These are phyloP conservation scores for Solanum hybrid DNA, from an alignment of 305 asterid genomes.

Conservation along the genomic window DNA sequence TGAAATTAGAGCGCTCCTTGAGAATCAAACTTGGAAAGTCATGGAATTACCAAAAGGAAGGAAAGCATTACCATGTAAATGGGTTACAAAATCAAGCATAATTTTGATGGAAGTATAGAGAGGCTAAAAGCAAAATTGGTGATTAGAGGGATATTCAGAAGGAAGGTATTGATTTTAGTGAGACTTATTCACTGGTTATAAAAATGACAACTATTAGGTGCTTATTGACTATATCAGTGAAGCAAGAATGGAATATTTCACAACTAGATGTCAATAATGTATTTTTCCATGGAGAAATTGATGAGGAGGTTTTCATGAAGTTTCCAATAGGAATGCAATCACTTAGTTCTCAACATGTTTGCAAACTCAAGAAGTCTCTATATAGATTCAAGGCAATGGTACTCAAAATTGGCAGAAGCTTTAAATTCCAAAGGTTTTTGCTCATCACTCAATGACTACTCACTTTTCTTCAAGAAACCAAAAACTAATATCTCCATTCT, in stretches of 20 bases:
- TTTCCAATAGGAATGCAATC: not conserved
- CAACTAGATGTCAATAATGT: not conserved
- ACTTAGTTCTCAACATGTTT: not conserved
- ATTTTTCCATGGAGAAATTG: not conserved
- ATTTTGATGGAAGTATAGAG: not conserved
- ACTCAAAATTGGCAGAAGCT: not conserved
- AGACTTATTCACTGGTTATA: not conserved
- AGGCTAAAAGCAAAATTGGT: not conserved
- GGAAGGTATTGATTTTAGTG: not conserved
- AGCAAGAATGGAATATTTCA: not conserved
- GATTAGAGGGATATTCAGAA: not conserved
- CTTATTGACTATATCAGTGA: not conserved
- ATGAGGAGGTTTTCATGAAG: not conserved
- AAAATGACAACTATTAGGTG: not conserved
- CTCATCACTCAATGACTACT: not conserved
- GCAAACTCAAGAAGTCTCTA: not conserved
- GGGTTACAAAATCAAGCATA: not conserved
- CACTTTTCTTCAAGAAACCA: not conserved
- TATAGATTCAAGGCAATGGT: not conserved
- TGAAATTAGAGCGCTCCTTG: not conserved
- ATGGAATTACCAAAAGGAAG: not conserved
- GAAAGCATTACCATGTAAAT: not conserved
- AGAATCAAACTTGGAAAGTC: not conserved
- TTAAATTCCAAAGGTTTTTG: not conserved
- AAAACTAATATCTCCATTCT: not conserved